phyloP scores from a whole-genome alignment of 345 rosid genomes.

The Moricandia arvensis region DNA sequence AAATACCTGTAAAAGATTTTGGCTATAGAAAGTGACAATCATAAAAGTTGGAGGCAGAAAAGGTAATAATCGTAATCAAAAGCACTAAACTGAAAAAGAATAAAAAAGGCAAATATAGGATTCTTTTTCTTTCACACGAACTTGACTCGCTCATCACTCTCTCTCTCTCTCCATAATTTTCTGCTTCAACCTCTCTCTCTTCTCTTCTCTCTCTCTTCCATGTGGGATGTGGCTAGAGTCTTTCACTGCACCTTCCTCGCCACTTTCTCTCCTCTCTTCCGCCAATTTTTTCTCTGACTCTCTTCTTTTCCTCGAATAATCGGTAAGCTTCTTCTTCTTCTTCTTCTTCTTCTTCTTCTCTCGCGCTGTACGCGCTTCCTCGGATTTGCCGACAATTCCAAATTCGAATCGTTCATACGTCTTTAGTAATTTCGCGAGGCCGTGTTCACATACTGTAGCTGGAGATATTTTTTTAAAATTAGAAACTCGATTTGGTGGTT shows the following conservation, averaged over 20 bases:
- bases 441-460: constrained; percentile 2
- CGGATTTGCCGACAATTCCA: constrained; percentile 24
- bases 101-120: constrained; percentile 32
- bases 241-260: constrained; percentile 39
- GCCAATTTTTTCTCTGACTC: constrained; percentile 36
- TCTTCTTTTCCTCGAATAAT: constrained; percentile 45
- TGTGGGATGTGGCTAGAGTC: constrained; percentile 41
- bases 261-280: constrained; percentile 22
- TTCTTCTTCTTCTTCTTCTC: constrained; percentile 19
- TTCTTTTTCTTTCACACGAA: constrained; percentile 23
- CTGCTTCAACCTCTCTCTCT: constrained; percentile 29
- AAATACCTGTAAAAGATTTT: background rate
- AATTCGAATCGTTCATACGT: background rate
- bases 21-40: background rate
- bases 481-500: constrained; percentile 8
- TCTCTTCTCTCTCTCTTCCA: constrained; percentile 14
- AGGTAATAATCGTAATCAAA: background rate
- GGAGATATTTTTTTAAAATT: background rate
- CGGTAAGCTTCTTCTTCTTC: constrained; percentile 44
- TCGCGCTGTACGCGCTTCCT: background rate
- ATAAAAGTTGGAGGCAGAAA: background rate
- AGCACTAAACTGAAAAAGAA: background rate
- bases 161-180: constrained; percentile 22
- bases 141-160: constrained; percentile 21
- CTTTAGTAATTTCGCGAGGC: background rate